Conservation (phyloP, 768 basidiomycete species). For the Psilocybe subaeruginosa region DNA sequence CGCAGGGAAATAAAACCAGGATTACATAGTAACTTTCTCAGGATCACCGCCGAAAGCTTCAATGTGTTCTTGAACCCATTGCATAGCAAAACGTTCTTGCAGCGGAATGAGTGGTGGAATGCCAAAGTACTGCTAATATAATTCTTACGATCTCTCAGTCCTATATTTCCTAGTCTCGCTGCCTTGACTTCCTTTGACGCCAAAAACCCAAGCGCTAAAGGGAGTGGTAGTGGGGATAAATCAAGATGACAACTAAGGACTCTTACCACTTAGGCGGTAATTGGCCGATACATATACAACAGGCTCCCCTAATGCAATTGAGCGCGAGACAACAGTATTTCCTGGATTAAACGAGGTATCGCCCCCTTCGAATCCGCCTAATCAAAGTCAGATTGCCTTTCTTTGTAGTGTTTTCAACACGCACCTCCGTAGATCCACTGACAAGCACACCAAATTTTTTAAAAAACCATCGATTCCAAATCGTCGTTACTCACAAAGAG, state of each 20-base stretch:
- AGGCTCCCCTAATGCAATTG: constrained; percentile 14
- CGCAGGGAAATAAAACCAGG: not conserved
- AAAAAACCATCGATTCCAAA: not conserved
- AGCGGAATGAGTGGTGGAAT: not conserved
- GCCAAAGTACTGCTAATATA: not conserved
- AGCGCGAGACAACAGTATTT: constrained; percentile 13
- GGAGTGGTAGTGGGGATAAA: too few species aligned
- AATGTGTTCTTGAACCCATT: constrained; percentile 59
- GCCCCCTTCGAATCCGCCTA: constrained; percentile 1
- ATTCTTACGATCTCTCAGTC: constrained; percentile 15
- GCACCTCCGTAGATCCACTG: constrained; percentile 21
- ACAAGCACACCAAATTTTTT: not conserved
- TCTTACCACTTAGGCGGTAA: constrained; percentile 13
- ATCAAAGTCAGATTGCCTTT: not conserved
- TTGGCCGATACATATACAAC: constrained; percentile 19
- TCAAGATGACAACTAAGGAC: constrained; percentile 8
- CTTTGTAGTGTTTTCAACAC: not conserved
- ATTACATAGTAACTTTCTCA: constrained; percentile 41
- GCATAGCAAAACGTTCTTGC: constrained; percentile 46
- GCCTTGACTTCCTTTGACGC: constrained; percentile 8
- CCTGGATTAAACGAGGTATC: constrained; percentile 2
- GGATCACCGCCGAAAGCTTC: constrained; percentile 56
- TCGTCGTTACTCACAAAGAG: constrained; percentile 9
- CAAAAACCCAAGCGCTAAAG: constrained; percentile 10
- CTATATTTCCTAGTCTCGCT: constrained; percentile 12